phyloP scores from a whole-genome alignment of 1,139 yeast species.

The Candida sanyaensis region DNA sequence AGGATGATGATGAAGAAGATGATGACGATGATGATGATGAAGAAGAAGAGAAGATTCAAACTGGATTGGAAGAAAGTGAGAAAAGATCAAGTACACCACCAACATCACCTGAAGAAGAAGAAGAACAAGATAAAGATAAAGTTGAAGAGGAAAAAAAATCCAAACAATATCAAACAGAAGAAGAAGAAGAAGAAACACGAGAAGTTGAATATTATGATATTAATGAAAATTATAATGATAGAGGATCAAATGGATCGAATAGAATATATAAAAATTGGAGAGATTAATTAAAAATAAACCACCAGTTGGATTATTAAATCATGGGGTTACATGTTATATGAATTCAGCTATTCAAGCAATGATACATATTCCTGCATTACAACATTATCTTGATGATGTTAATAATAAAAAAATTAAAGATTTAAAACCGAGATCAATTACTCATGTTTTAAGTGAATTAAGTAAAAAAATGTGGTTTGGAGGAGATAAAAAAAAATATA shows the following conservation, averaged over 20 bases:
- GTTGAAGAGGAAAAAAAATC: neutral
- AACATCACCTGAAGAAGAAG: constrained; percentile 44
- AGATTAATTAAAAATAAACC: constrained; percentile 27
- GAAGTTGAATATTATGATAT: constrained; percentile 40
- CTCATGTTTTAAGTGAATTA: constrained; percentile 72
- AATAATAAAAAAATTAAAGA: constrained; percentile 36
- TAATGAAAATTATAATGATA: constrained; percentile 53
- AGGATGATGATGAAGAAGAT: constrained; percentile 28
- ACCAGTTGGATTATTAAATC: constrained; percentile 83
- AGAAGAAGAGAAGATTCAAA: constrained; percentile 21
- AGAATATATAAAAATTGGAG: constrained; percentile 68
- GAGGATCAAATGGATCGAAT: constrained; percentile 58
- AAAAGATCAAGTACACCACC: constrained; percentile 37
- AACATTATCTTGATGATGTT: constrained; percentile 75
- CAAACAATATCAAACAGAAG: neutral
- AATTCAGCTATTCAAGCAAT: constrained; percentile 92
- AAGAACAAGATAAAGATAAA: neutral
- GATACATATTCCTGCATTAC: constrained; percentile 88
- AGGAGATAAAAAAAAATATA: constrained; percentile 25
- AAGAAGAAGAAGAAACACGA: neutral
- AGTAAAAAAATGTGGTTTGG: constrained; percentile 65
- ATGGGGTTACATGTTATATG: constrained; percentile 96
- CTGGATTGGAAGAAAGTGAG: constrained; percentile 5
- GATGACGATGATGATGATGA: constrained; percentile 18
- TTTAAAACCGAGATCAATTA: constrained; percentile 61